These are phyloP conservation scores for Hypoxylon sp. DNA, from an alignment of 2,329 filamentous ascomycete species.

Conservation along the genomic window DNA sequence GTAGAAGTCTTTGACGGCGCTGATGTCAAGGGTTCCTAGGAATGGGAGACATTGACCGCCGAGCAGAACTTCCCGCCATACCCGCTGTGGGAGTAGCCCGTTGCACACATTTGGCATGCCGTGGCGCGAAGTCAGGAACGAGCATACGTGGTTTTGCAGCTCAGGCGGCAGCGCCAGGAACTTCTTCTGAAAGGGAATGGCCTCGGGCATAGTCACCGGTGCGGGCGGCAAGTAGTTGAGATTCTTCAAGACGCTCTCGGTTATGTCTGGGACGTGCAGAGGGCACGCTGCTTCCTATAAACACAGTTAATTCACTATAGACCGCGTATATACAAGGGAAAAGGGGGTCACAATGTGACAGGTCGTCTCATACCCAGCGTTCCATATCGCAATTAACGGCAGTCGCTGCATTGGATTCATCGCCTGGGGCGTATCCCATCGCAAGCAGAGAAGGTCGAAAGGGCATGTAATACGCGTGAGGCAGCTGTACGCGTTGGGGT, in stretches of 20 bases:
- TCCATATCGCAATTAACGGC: background rate
- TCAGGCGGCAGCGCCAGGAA: conserved; percentile 37
- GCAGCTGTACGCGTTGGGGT: conserved; percentile 26
- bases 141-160: conserved; percentile 33
- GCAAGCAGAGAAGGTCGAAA: conserved; percentile 11
- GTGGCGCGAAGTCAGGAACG: conserved; percentile 20
- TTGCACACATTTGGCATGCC: conserved; percentile 37
- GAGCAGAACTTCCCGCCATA: conserved; percentile 44
- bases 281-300: conserved; percentile 31
- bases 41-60: conserved; percentile 39
- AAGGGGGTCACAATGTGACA: background rate
- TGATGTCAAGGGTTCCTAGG: conserved; percentile 37
- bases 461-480: conserved; percentile 35
- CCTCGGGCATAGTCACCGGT: background rate
- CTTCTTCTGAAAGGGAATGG: conserved; percentile 17
- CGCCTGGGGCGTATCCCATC: background rate
- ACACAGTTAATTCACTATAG: background rate
- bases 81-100: conserved; percentile 38
- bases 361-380: conserved; percentile 27
- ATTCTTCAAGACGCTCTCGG: conserved; percentile 34
- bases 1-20: conserved; percentile 22
- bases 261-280: conserved; percentile 19
- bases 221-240: conserved; percentile 19
- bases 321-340: background rate
- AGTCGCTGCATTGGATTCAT: background rate